phyloP scores from a whole-genome alignment of 192 early-diverging fungal genomes.

The Gonapodya sp. region DNA sequence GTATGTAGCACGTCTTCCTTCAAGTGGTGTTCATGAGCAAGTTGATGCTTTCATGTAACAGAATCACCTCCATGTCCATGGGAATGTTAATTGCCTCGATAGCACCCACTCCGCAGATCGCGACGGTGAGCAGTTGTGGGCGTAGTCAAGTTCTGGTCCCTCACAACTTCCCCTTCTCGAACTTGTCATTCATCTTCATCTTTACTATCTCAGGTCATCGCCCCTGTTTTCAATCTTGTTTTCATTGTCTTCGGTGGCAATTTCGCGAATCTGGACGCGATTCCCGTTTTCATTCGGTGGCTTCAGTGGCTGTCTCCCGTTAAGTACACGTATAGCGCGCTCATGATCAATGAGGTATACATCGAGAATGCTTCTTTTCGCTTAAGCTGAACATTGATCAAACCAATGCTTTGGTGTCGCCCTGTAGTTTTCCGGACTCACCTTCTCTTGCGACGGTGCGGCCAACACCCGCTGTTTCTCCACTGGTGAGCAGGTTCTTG shows the following conservation, averaged over 20 bases:
- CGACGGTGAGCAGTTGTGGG: not conserved
- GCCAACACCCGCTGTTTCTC: not conserved
- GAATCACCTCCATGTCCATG: not conserved
- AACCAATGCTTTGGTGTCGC: not conserved
- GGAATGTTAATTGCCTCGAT: not conserved
- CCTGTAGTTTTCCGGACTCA: not conserved
- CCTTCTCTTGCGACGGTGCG: not conserved
- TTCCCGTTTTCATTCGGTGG: conserved; percentile 2
- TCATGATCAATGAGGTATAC: conserved; percentile 3
- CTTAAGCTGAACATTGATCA: too few species aligned
- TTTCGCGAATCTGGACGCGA: not conserved
- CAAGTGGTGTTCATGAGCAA: too few species aligned
- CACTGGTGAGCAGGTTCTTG: not conserved
- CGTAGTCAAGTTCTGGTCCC: not conserved
- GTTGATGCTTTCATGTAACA: too few species aligned
- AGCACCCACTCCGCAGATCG: not conserved
- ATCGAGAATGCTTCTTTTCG: not conserved
- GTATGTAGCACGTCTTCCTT: too few species aligned
- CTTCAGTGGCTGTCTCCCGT: not conserved
- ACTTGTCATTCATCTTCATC: too few species aligned
- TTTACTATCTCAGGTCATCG: not conserved
- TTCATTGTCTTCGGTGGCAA: not conserved
- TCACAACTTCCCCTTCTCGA: not conserved
- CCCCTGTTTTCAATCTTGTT: not conserved
- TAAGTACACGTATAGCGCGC: not conserved